A percentile compares a stretch with the other conserved stretches of the same genome.
Conservation (phyloP, 2,329 filamentous ascomycete genomes). For the Verticillium klebahnii region DNA sequence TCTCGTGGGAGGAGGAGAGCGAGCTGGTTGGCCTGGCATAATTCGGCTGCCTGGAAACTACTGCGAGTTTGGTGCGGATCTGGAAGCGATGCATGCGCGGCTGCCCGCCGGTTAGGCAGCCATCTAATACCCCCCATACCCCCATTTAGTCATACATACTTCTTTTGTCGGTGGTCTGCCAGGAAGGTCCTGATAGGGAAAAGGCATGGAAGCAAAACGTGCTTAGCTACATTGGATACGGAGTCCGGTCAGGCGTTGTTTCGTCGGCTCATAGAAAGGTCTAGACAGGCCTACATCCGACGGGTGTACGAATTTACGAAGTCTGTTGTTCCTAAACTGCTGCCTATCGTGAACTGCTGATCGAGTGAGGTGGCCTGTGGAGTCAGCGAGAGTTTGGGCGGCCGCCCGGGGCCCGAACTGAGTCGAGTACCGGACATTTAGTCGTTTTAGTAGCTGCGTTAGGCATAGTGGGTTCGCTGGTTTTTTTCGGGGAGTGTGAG, state of each 20-base stretch:
- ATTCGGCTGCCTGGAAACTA: neutral
- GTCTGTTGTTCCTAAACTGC: neutral
- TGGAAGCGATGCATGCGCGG: neutral
- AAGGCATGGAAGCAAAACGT: neutral
- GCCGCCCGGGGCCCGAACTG: neutral
- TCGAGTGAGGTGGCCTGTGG: neutral
- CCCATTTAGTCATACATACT: neutral
- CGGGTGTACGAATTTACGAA: neutral
- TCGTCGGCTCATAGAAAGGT: neutral
- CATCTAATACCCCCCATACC: neutral
- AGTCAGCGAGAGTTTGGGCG: neutral
- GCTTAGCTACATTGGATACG: too few species aligned
- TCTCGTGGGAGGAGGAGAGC: neutral
- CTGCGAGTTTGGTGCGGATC: neutral
- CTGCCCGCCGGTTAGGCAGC: neutral
- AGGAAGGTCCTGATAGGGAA: neutral
- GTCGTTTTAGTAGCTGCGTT: neutral
- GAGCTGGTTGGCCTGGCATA: neutral
- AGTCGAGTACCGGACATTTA: neutral
- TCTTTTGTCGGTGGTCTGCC: neutral
- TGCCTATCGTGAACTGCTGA: neutral
- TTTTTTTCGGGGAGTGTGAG: too few species aligned
- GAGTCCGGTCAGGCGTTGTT: too few species aligned
- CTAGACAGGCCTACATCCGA: neutral
- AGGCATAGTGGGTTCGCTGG: neutral